Percentiles rank a stretch among this genome's conserved stretches.
These are phyloP conservation scores for Tricladium varicosporioides DNA, from an alignment of 2,329 filamentous ascomycete species.

Conservation along the genomic window DNA sequence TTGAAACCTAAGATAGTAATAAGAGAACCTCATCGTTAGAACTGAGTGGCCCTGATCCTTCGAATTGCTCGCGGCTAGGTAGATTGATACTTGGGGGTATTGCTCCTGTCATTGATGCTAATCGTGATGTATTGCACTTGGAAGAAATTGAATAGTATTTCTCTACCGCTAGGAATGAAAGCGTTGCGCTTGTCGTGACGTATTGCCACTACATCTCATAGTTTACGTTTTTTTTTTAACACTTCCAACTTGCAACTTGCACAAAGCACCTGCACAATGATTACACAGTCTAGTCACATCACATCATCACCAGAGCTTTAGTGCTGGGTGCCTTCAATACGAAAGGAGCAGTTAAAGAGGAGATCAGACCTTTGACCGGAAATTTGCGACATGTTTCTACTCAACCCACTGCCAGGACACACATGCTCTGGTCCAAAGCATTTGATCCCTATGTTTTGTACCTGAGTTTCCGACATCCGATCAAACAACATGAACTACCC, in stretches of 20 bases:
- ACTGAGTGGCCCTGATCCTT: constrained; percentile 15
- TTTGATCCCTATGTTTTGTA: too few species aligned
- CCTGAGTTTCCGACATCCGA: too few species aligned
- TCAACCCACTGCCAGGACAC: too few species aligned
- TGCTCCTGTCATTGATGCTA: constrained; percentile 15
- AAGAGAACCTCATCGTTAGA: constrained; percentile 22
- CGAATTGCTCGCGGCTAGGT: constrained; percentile 14
- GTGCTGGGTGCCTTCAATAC: too few species aligned
- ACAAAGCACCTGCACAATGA: neutral
- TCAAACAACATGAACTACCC: neutral
- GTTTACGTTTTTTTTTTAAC: neutral
- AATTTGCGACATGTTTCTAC: too few species aligned
- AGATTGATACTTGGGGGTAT: constrained; percentile 16
- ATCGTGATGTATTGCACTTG: neutral
- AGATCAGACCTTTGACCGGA: too few species aligned
- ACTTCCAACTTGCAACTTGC: neutral
- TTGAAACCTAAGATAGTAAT: neutral
- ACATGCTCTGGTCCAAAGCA: too few species aligned
- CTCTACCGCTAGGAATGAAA: neutral
- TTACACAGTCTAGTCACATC: neutral
- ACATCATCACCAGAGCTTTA: neutral
- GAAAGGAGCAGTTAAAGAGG: too few species aligned
- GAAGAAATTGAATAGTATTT: neutral
- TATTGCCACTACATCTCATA: neutral
- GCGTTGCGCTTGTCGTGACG: neutral